phyloP scores from a whole-genome alignment of 2,329 filamentous ascomycete genomes.

The Claviceps pazoutovae region DNA sequence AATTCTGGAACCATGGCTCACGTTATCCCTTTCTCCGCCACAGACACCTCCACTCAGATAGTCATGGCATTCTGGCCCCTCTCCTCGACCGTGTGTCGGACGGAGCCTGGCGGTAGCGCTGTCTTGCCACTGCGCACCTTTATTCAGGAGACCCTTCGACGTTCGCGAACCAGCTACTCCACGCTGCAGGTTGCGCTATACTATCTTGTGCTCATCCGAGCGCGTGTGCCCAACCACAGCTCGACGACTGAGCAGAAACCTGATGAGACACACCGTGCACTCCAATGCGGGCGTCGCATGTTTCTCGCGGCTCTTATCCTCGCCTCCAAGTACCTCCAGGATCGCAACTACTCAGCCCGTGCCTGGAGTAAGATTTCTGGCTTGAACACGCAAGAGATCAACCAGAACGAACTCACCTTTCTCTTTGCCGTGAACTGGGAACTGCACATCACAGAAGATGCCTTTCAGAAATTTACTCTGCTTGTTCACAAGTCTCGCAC shows the following conservation, averaged over 20 bases:
- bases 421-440: constrained; percentile 85
- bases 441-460: constrained; percentile 77
- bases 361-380: constrained; percentile 99
- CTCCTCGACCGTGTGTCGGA: constrained; percentile 65
- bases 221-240: constrained; percentile 69
- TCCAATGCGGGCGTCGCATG: constrained; percentile 95
- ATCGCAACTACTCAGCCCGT: constrained; percentile 91
- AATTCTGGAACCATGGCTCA: not conserved
- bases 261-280: constrained; percentile 60
- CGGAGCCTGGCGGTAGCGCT: constrained; percentile 57
- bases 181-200: constrained; percentile 94
- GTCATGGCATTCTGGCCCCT: constrained; percentile 95
- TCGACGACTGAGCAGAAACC: constrained; percentile 70
- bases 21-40: constrained; percentile 2
- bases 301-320: constrained; percentile 89
- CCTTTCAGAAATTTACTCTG: constrained; percentile 88
- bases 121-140: constrained; percentile 87
- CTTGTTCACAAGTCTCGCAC: constrained; percentile 50
- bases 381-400: constrained; percentile 85
- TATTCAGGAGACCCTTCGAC: constrained; percentile 90
- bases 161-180: constrained; percentile 93
- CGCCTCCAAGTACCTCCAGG: constrained; percentile 94
- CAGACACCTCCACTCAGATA: constrained; percentile 95
- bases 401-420: constrained; percentile 91
- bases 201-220: constrained; percentile 88